These are phyloP conservation scores for Scheffersomyces stipitis DNA, from an alignment of 805 yeast species.

Conservation along the genomic window DNA sequence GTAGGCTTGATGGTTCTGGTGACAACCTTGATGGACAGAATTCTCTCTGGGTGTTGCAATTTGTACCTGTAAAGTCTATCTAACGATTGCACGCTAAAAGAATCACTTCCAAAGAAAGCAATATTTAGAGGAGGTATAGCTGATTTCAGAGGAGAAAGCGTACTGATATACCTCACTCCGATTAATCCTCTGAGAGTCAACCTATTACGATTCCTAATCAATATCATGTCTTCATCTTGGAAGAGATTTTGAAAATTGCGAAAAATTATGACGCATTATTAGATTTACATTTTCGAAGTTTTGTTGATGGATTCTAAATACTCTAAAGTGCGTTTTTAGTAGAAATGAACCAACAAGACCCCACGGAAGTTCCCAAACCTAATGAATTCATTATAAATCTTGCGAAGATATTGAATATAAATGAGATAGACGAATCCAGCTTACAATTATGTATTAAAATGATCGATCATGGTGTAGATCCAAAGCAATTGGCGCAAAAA, in stretches of 20 bases:
- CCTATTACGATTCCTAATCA: too few relatives aligned
- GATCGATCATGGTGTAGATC: slow-evolving; percentile 37
- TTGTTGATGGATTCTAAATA: too few relatives aligned
- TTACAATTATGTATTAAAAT: slow-evolving; percentile 32
- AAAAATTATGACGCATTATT: too few relatives aligned
- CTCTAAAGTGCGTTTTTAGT: too few relatives aligned
- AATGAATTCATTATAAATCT: slow-evolving; percentile 17
- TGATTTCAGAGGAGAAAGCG: too few relatives aligned
- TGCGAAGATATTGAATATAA: slow-evolving; percentile 22
- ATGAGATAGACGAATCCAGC: slow-evolving; percentile 25
- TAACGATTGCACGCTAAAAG: slow-evolving; percentile 61
- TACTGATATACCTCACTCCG: too few relatives aligned
- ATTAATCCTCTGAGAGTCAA: too few relatives aligned
- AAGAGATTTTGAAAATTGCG: too few relatives aligned
- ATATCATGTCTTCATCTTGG: too few relatives aligned
- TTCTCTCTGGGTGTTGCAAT: slow-evolving; percentile 15
- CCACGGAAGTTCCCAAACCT: too few relatives aligned
- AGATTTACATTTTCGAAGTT: too few relatives aligned
- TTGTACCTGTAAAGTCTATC: slow-evolving; percentile 29
- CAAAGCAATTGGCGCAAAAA: slow-evolving; percentile 23
- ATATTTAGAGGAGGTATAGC: slow-evolving; percentile 21
- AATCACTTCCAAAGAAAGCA: slow-evolving; percentile 80
- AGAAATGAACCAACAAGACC: too few relatives aligned
- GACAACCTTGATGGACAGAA: slow-evolving; percentile 53
- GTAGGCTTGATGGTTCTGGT: slow-evolving; percentile 62